These are phyloP conservation scores for Cicer chorassanicum DNA, from an alignment of 306 rosid species.

Conservation along the genomic window DNA sequence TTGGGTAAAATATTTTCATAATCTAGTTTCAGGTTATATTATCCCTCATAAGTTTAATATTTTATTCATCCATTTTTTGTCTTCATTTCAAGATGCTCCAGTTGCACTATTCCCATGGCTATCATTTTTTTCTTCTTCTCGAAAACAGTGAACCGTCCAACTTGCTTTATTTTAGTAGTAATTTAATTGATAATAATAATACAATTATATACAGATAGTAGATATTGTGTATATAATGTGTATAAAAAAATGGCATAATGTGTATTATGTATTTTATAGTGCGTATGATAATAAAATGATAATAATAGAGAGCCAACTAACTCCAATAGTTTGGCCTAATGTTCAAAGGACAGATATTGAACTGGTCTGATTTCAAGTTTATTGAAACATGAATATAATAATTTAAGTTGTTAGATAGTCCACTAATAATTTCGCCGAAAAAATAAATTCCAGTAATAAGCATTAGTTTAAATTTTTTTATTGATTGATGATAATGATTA, in stretches of 20 bases:
- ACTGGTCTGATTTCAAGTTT: not conserved
- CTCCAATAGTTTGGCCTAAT: no score
- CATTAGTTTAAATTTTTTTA: constrained; percentile 23
- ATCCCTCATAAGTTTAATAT: not conserved
- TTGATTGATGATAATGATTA: constrained; percentile 9
- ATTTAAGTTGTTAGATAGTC: constrained; percentile 28
- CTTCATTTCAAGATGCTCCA: not conserved
- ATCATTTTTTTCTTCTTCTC: not conserved
- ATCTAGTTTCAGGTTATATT: not conserved
- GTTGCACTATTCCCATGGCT: not conserved
- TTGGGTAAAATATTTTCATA: not conserved
- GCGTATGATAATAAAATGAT: no score
- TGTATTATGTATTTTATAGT: not conserved
- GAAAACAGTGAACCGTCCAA: not conserved
- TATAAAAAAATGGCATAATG: not conserved
- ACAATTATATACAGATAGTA: no score
- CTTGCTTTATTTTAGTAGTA: not conserved
- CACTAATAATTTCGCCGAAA: constrained; percentile 20
- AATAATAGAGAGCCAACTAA: no score
- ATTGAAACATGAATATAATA: constrained; percentile 16
- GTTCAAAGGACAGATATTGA: no score
- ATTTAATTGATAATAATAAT: no score
- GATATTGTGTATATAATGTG: not conserved
- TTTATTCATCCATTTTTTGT: not conserved
- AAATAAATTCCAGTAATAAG: not conserved